Conservation (phyloP, 1,284 basidiomycete species). For the Malassezia arunalokei region DNA sequence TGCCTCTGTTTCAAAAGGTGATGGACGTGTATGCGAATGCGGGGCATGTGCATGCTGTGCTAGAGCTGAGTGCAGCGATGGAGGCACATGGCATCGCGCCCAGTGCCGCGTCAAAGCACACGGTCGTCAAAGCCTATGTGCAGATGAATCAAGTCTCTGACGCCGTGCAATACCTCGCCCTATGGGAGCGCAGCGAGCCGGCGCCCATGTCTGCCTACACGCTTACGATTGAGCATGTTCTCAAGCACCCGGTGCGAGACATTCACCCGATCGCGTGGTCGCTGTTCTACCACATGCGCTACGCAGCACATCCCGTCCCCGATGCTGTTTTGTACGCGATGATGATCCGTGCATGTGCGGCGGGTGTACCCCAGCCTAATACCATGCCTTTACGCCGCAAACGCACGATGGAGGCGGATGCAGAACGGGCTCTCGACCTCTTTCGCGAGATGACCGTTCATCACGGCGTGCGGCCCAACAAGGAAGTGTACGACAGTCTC, state of each 20-base stretch:
- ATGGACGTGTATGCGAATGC: conserved; percentile 51
- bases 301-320: conserved; percentile 74
- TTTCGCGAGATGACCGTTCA: conserved; percentile 78
- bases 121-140: conserved; percentile 29
- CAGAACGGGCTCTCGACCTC: conserved; percentile 80
- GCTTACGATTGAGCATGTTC: conserved; percentile 25
- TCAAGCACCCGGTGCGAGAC: conserved; percentile 18
- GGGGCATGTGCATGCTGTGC: conserved; percentile 48
- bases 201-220: conserved; percentile 38
- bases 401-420: conserved; percentile 52
- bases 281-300: conserved; percentile 86
- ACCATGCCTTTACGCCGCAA: background rate
- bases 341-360: conserved; percentile 79
- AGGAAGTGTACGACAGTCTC: conserved; percentile 64
- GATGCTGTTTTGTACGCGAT: conserved; percentile 62
- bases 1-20: conserved; percentile 44
- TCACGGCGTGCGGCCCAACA: conserved; percentile 56
- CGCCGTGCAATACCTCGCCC: conserved; percentile 27
- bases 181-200: conserved; percentile 15
- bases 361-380: conserved; percentile 48
- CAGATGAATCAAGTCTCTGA: conserved; percentile 11
- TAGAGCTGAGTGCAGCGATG: conserved; percentile 18
- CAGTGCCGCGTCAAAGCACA: conserved; percentile 26
- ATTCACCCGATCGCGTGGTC: conserved; percentile 55
- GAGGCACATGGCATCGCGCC: conserved; percentile 16